Base-by-base conservation (phyloP, 805 yeast species). In the Metschnikowia reukaufii region DNA sequence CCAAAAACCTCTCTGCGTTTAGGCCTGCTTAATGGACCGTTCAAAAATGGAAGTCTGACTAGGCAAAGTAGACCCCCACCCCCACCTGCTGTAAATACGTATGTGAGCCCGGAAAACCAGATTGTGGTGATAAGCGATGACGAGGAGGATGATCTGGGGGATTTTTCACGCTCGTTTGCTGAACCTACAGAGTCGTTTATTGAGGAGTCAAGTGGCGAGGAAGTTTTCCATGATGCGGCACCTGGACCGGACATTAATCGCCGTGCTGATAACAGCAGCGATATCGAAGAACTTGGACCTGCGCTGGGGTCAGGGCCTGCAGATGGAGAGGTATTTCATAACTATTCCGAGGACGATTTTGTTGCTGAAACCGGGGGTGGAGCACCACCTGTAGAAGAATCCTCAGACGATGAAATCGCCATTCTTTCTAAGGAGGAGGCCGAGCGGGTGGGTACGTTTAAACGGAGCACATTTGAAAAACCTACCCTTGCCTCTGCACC, bases 351-450 rank as follows among this genome's bases (percentile, higher is more conserved):
- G 15, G 34, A 12, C 25, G 34, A n/a, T 6, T 18, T 18, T 18
- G 34, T 38, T 23, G 8, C 21, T 13, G 31, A 38, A 2, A 21
- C 32, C 20, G 36, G 10, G 4, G 36, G 10, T 7, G 7, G 20
- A 6, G 20, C 36, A n/a, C 27, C 29, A 15, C 15, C 25, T 9
- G n/a, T 6, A 7, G 41, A 36, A 1, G 36, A 30, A 9, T 39
- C 34, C 25, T 52, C 55, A 5, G 55, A 52, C 19, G 70, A 65
- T 38, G 72, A 67, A 13, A 42, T 66, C 6, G 56, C 61, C 19
- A 60, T 63, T 15, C 49, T 66, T 5, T 62, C 62, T 16, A 62
- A 68, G 9, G 61, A 58, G 23, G 67, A 62, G 45, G 70, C 69
- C 9, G 59, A 59, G n/a, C 48, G 56, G 16, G 45, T 50, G 4